Conservation (phyloP, 768 basidiomycete genomes). For the Suillus discolor region DNA sequence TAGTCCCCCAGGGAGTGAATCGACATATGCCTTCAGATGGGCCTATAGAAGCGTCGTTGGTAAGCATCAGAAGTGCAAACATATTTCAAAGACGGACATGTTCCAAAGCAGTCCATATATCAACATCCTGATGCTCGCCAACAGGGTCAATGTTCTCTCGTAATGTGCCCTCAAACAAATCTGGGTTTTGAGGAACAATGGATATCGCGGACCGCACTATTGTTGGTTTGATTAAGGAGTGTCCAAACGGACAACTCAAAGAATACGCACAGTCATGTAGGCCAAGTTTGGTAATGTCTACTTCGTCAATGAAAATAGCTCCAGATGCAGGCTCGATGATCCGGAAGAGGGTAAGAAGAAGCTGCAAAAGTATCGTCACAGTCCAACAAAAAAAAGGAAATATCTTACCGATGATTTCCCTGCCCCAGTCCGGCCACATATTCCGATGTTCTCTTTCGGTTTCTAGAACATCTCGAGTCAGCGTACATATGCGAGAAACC, state of each 20-base stretch:
- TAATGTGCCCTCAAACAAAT: conserved; percentile 71
- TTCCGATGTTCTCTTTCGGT: conserved; percentile 86
- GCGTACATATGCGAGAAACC: background rate
- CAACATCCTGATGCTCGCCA: conserved; percentile 68
- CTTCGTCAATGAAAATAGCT: conserved; percentile 69
- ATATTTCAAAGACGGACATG: conserved; percentile 42
- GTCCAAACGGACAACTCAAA: background rate
- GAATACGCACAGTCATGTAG: conserved; percentile 51
- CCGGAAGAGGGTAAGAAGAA: conserved; percentile 74
- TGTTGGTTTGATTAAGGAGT: background rate
- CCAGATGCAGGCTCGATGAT: conserved; percentile 74
- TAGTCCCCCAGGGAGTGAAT: conserved; percentile 63
- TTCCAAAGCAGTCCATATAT: conserved; percentile 86
- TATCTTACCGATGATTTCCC: conserved; percentile 71
- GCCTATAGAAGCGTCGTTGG: conserved; percentile 40
- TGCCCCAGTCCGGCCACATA: conserved; percentile 82
- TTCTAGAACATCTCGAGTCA: conserved; percentile 44
- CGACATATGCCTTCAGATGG: conserved; percentile 69
- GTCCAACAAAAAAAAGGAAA: background rate
- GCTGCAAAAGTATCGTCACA: conserved; percentile 30
- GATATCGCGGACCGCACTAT: conserved; percentile 74
- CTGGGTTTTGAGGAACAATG: conserved; percentile 83
- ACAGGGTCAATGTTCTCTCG: conserved; percentile 92
- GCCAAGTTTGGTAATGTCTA: conserved; percentile 78
- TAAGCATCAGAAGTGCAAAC: background rate